Base-by-base conservation (phyloP, 441 rosid species). In the Populus trichocarpa region DNA sequence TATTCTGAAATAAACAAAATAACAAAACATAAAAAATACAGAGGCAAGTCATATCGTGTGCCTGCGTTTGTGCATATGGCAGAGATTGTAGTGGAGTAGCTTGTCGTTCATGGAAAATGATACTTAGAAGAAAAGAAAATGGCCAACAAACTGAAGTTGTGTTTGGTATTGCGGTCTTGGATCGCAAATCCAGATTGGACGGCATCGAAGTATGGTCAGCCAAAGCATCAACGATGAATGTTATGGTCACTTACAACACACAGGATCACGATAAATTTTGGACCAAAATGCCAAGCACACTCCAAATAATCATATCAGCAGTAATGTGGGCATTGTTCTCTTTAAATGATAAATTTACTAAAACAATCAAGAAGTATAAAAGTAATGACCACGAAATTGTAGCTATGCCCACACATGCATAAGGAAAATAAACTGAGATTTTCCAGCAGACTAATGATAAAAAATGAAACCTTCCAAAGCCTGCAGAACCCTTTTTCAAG, bases 381-480 rank as follows among this genome's bases (percentile, higher is more conserved):
- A 46, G 57, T 12, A 4, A 46, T 46, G 57, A 14, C 12, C 57
- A 46, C 6, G 16, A 46, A 68, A 30, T 28, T 14, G 35, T 30
- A 28, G 8, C 1, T 35, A 16, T 33, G 10, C 40, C 33, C 71
- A 33, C 20, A 10, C 26, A 65, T 8, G 30, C 12, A 68, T 32
- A 32, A 28, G 71, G 71, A 28, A 8, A 68, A 68, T 1, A 2
- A 5, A 74, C 22, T 67, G 28, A 11, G 13, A 25, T 12, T 68
- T 67, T 72, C 40, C 53, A 75, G 63, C 63, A 79, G 71, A 80
- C 70, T 33, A 65, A 71, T 64, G 40, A 75, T 61, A 65, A 66
- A 80, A 82, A 75, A 10, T 59, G 77, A 25, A 79, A 94, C 98
- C 98, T 92, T 89, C 84, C 81, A 78, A 66, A 40, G 57, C 69